phyloP scores from a whole-genome alignment of 768 basidiomycete species.

The Russula compacta region DNA sequence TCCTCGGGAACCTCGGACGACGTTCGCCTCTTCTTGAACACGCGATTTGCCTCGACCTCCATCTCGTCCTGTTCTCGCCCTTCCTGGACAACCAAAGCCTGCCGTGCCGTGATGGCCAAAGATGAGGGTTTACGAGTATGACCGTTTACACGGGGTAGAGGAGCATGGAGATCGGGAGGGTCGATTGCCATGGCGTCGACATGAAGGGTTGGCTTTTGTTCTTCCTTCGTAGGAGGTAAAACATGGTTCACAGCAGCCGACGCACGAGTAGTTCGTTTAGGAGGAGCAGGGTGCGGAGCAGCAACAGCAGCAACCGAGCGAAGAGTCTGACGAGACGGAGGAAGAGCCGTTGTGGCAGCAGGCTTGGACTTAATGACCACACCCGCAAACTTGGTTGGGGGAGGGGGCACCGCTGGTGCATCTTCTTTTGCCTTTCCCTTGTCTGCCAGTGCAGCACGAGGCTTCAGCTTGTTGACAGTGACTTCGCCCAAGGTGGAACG shows the following conservation, averaged over 20 bases:
- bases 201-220: constrained; percentile 23
- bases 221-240: constrained; percentile 25
- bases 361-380: constrained; percentile 51
- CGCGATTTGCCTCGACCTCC: constrained; percentile 49
- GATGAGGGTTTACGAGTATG: constrained; percentile 16
- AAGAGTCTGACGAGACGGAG: constrained; percentile 41
- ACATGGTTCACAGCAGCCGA: constrained; percentile 26
- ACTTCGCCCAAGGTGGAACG: constrained; percentile 71
- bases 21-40: constrained; percentile 66
- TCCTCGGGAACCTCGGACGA: constrained; percentile 53
- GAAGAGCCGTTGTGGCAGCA: constrained; percentile 29
- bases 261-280: constrained; percentile 24
- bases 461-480: constrained; percentile 40
- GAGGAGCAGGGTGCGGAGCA: not conserved
- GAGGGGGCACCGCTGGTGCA: constrained; percentile 21
- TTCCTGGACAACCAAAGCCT: not conserved
- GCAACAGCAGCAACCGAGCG: constrained; percentile 34
- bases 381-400: constrained; percentile 49
- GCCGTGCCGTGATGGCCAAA: not conserved
- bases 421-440: constrained; percentile 51
- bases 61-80: constrained; percentile 30
- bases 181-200: constrained; percentile 45
- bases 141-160: constrained; percentile 23
- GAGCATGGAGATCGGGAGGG: constrained; percentile 24
- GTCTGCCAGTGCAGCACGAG: constrained; percentile 27